Conservation (phyloP, 2,329 filamentous ascomycete species). For the Dryadomyces quercus-mongolicae region DNA sequence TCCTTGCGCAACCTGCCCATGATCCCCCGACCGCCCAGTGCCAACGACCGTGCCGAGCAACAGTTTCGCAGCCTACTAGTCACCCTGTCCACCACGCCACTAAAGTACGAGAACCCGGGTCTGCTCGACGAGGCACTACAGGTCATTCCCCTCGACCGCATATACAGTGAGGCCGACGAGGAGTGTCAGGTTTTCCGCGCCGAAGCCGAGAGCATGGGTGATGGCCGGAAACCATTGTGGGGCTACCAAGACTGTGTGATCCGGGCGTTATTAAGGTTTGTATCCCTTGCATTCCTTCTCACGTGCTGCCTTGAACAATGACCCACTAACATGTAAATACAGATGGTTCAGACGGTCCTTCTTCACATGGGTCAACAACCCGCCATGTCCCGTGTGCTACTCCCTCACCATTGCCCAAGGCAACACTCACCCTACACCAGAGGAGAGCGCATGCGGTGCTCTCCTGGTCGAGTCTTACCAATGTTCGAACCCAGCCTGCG, state of each 20-base stretch:
- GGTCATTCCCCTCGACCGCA: constrained; percentile 74
- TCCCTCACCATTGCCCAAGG: constrained; percentile 75
- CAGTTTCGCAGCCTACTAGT: constrained; percentile 75
- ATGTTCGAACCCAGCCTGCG: constrained; percentile 67
- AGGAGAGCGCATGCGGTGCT: constrained; percentile 81
- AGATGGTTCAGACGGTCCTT: constrained; percentile 95
- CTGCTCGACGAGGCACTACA: constrained; percentile 84
- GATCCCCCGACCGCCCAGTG: constrained; percentile 59
- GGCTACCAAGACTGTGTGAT: constrained; percentile 97
- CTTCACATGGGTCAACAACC: constrained; percentile 96
- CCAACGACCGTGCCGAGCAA: constrained; percentile 51
- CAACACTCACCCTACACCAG: constrained; percentile 72
- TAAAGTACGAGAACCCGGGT: constrained; percentile 93
- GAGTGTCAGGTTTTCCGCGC: constrained; percentile 80
- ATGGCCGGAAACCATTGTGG: constrained; percentile 74
- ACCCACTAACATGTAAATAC: not conserved
- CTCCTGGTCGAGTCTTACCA: constrained; percentile 80
- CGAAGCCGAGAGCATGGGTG: constrained; percentile 76
- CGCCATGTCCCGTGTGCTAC: constrained; percentile 68
- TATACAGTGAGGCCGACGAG: constrained; percentile 90
- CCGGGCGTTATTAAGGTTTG: constrained; percentile 69
- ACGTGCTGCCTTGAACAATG: not conserved
- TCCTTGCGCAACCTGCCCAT: constrained; percentile 37
- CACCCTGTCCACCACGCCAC: constrained; percentile 75
- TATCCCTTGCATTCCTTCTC: constrained; percentile 9